Evolutionary conservation across 805 yeast genomes (phyloP), one percentile per base, ranked within the genome.

Genomic region (Saccharomycopsis fibuligera): DNA sequence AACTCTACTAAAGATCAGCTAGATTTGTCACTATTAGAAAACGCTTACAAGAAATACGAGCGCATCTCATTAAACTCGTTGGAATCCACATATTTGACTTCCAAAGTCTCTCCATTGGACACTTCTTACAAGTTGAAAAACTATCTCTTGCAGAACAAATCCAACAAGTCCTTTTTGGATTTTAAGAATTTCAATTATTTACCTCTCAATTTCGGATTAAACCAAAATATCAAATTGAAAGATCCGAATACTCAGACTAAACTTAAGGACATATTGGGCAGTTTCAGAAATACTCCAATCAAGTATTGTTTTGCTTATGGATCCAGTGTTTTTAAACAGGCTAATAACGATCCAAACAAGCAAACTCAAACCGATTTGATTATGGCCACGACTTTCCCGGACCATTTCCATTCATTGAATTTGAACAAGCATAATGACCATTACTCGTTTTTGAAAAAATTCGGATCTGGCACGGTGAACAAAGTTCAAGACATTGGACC

Each of bases 221-320:
- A 53, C 30, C 56, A 53, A 27, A 47, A 50, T 36, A 47, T 53
- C 10, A 44, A 47, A 29, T 41, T 48, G 19, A 46, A 42, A 17
- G 30, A 38, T 12, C 22, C n/a, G n/a, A 14, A 35, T 23, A 45
- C 29, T n/a, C 47, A 17, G 19, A 16, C 31, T 14, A 25, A 30
- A 12, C 29, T 51, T 6, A 37, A 36, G 14, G 37, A 48, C 17
- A 45, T 51, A 10, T 21, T 45, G 30, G 30, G 14, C 3, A 67
- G 70, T 41, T 86, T 86, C 63, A 68, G 42, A 14, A 29, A 78
- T 37, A 83, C 91, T 1, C 90, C 93, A 0, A 76, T 88, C 12
- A 69, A 79, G 47, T 85, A 78, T 58, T 82, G 96, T 1, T 86
- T 91, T 65, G 99, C 97, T 0, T 91, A 91, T 64, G 99, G 99